A percentile compares a stretch with the other conserved stretches of the same genome.
phyloP scores from a whole-genome alignment of 164 flowering plant species.

The Sextonia rubra region DNA sequence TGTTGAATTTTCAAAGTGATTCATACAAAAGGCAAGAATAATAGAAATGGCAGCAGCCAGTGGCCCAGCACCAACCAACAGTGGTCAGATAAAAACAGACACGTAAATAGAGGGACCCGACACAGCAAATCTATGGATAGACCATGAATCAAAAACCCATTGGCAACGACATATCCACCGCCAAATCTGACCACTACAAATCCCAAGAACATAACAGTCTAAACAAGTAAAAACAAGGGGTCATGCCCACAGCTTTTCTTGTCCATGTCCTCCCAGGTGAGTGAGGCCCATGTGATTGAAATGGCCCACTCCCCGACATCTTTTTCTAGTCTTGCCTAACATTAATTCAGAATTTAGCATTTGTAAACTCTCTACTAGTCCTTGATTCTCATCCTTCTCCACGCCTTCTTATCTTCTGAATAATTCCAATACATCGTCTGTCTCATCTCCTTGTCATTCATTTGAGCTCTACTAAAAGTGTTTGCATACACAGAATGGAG shows the following conservation, averaged over 20 bases:
- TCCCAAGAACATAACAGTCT: background rate
- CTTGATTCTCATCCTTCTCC: background rate
- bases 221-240: background rate
- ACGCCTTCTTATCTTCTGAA: background rate
- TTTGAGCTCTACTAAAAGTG: too few species aligned
- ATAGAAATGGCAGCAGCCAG: too few species aligned
- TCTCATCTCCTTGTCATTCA: background rate
- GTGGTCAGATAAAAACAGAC: too few species aligned
- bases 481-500: background rate
- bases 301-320: background rate
- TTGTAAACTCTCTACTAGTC: background rate
- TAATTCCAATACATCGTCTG: background rate
- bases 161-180: background rate
- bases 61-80: too few species aligned
- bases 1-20: too few species aligned
- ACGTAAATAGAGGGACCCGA: background rate
- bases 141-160: background rate
- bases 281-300: background rate
- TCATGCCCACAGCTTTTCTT: background rate
- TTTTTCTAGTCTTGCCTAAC: background rate
- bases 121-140: background rate
- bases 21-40: too few species aligned
- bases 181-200: background rate
- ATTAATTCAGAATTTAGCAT: background rate
- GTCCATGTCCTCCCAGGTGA: background rate